Evolutionary conservation across 345 rosid genomes (phyloP), one percentile per base, ranked within the genome.

Genomic region (Hibiscus tridactylites): DNA sequence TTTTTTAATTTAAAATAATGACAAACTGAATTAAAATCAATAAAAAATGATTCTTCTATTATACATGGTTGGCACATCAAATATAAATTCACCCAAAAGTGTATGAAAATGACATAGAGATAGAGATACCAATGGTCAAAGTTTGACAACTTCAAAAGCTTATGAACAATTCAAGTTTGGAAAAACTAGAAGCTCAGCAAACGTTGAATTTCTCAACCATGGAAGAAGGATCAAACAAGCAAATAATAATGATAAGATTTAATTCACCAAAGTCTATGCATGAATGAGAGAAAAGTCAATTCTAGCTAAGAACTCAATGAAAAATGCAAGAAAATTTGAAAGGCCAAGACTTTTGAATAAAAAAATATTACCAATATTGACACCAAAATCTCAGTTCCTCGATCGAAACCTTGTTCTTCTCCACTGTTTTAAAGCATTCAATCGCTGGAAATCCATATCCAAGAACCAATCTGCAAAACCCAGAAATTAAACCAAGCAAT

Each of bases 331-430:
- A 17, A 39, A 59, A 28, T 11, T 50, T 10, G 5, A 28, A 63
- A 75, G 26, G 39, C 58, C 0, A 47, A 26, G 17, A 17, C 35
- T 56, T 42, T 2, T 17, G 19, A 5, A 49, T 3, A 3, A 13
- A 12, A 6, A 3, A 73, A 79, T 0, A 21, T 21, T 81, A 92
- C 99, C 99, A 95, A 70, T 95, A 92, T 79, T 92, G 91, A 74
- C 99, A 95, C 99, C 99, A 95, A 73, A 87, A 90, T 74, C 93
- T 83, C 79, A 95, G 90, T 79, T 90, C 93, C 37, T 88, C 96
- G 57, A 85, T 85, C 28, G 89, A 84, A 16, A 90, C 89, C 75
- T 59, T 84, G 80, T 92, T 95, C 82, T 85, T 90, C 92, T 95
- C 99, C 33, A 92, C 88, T 26, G 90, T 59, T 80, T 90, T 95